These are phyloP conservation scores for Polygonum maritimum DNA, from an alignment of 148 eudicot genomes.

Conservation along the genomic window DNA sequence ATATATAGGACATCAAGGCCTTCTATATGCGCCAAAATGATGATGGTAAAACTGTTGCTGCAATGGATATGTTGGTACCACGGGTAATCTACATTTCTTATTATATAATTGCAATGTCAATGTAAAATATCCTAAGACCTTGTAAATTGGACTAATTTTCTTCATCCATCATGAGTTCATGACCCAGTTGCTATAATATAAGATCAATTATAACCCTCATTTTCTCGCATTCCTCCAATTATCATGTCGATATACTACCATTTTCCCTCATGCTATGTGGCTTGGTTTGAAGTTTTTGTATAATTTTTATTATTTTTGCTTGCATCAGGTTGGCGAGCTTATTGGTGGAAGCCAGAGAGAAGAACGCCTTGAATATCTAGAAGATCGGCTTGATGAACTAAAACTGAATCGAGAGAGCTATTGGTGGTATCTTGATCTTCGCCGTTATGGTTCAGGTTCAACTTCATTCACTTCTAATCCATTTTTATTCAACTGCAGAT, in stretches of 20 bases:
- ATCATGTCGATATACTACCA: neutral
- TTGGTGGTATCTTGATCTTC: constrained; percentile 99
- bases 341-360: constrained; percentile 99
- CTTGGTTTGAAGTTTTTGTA: neutral
- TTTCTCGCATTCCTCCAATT: neutral
- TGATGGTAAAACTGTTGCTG: constrained; percentile 97
- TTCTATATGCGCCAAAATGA: constrained; percentile 96
- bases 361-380: constrained; percentile 81
- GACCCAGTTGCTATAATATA: neutral
- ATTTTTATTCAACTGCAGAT: neutral
- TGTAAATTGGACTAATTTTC: neutral
- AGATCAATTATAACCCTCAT: neutral
- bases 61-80: constrained; percentile 99
- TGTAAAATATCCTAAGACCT: neutral
- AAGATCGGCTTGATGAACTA: constrained; percentile 65
- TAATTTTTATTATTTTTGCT: neutral
- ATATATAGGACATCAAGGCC: constrained; percentile 84
- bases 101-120: neutral
- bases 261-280: neutral
- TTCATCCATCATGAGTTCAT: neutral
- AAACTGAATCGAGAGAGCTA: constrained; percentile 80
- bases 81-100: constrained; percentile 38
- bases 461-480: constrained; percentile 8
- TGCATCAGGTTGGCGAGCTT: constrained; percentile 79
- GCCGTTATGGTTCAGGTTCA: constrained; percentile 98